Percentiles rank a stretch among this genome's conserved stretches.
phyloP scores from a whole-genome alignment of 441 rosid species.

The Corymbia citriodora region DNA sequence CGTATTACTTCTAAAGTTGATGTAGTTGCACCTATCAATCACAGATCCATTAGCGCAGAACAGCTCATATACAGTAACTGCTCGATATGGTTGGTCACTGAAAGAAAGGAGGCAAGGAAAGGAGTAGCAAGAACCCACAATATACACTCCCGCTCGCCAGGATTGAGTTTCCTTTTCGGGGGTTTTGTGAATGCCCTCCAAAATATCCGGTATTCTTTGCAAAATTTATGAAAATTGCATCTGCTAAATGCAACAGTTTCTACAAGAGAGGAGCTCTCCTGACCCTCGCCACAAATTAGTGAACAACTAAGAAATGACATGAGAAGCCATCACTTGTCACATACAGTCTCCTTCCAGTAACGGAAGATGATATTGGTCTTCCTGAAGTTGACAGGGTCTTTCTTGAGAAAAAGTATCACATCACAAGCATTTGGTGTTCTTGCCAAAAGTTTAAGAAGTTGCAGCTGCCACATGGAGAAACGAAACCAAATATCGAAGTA shows the following conservation, averaged over 20 bases:
- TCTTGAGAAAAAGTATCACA: slow-evolving; percentile 55
- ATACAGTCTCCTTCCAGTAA: slow-evolving; percentile 91
- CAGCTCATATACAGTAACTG: neutral
- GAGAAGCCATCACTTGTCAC: slow-evolving; percentile 43
- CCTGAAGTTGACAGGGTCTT: slow-evolving; percentile 43
- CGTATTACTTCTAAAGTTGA: slow-evolving; percentile 73
- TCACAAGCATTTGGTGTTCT: slow-evolving; percentile 65
- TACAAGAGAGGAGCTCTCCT: slow-evolving; percentile 7
- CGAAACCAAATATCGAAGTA: neutral
- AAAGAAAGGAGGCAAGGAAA: neutral
- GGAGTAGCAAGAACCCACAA: slow-evolving; percentile 48
- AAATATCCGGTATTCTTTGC: slow-evolving; percentile 74
- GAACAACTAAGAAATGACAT: neutral
- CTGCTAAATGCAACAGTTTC: slow-evolving; percentile 25
- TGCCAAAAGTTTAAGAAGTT: slow-evolving; percentile 72
- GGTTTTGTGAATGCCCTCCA: slow-evolving; percentile 74
- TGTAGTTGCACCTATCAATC: slow-evolving; percentile 63
- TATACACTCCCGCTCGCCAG: slow-evolving; percentile 90
- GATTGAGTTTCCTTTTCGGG: slow-evolving; percentile 64
- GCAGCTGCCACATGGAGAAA: slow-evolving; percentile 43
- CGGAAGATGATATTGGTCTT: slow-evolving; percentile 67
- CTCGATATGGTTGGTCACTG: neutral
- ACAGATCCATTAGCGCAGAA: neutral
- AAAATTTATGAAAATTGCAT: slow-evolving; percentile 70
- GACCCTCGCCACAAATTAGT: neutral